Percentiles rank a stretch among this genome's conserved stretches.
Conservation (phyloP, 768 basidiomycete species). For the Lentinula guzmanii region DNA sequence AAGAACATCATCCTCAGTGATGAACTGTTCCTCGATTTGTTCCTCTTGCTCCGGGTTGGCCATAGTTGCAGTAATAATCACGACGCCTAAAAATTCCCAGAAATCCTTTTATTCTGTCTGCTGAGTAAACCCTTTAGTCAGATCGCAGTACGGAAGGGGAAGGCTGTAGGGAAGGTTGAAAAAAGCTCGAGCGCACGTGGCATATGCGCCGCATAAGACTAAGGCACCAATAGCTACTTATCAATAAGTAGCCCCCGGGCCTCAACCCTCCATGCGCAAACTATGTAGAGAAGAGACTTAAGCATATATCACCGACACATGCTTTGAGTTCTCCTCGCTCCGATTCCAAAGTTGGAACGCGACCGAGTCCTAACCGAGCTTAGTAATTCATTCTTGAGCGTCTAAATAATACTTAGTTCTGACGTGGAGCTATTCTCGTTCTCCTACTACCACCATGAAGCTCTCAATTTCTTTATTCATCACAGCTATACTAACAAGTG, state of each 20-base stretch:
- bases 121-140: background rate
- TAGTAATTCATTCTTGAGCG: background rate
- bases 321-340: background rate
- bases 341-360: background rate
- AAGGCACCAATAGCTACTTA: background rate
- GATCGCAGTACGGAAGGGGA: background rate
- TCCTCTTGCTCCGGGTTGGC: constrained; percentile 32
- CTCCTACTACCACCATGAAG: constrained; percentile 44
- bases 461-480: constrained; percentile 50
- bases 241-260: too few species aligned
- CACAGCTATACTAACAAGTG: constrained; percentile 48
- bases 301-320: too few species aligned
- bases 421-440: constrained; percentile 22
- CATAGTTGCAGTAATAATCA: constrained; percentile 13
- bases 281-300: too few species aligned
- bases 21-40: constrained; percentile 54
- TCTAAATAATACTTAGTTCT: background rate
- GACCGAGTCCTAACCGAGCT: constrained; percentile 1
- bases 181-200: background rate
- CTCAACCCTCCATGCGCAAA: too few species aligned
- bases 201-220: background rate
- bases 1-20: constrained; percentile 60
- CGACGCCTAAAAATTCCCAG: background rate
- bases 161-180: background rate
- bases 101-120: background rate